phyloP scores from a whole-genome alignment of 768 basidiomycete species.

The Rhodotorula diobovata region DNA sequence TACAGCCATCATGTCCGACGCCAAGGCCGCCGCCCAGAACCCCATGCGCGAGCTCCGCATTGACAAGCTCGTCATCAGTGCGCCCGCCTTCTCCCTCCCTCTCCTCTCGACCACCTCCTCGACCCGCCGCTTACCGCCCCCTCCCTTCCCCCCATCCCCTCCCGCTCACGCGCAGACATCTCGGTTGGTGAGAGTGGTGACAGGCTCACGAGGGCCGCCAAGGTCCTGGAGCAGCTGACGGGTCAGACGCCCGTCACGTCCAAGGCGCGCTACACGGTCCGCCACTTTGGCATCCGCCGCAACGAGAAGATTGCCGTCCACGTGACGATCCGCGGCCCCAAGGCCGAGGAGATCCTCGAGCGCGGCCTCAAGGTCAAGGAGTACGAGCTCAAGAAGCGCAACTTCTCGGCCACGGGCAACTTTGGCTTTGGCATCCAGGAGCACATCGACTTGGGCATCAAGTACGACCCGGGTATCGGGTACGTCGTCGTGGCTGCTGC shows the following conservation, averaged over 20 bases:
- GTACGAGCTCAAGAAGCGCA: constrained; percentile 93
- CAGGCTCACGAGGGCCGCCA: constrained; percentile 95
- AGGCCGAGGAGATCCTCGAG: constrained; percentile 99
- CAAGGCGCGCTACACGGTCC: constrained; percentile 99
- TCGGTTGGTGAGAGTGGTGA: constrained; percentile 99
- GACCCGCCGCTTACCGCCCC: background rate
- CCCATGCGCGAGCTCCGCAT: constrained; percentile 69
- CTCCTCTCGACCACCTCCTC: background rate
- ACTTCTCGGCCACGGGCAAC: constrained; percentile 99
- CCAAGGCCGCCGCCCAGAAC: constrained; percentile 71
- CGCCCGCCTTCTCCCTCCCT: constrained; percentile 49
- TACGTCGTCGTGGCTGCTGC: too few relatives aligned
- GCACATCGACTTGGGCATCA: constrained; percentile 97
- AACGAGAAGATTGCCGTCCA: constrained; percentile 98
- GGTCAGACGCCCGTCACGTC: constrained; percentile 99
- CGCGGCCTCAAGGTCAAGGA: constrained; percentile 99
- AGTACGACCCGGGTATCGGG: constrained; percentile 96
- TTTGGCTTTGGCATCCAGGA: constrained; percentile 86
- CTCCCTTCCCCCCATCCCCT: too few relatives aligned
- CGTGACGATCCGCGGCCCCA: constrained; percentile 91
- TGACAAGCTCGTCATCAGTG: constrained; percentile 99
- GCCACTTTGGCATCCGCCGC: constrained; percentile 97
- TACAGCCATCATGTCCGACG: constrained; percentile 59
- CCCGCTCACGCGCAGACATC: constrained; percentile 64
- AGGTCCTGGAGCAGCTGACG: constrained; percentile 98